phyloP scores from a whole-genome alignment of 495 filamentous ascomycete genomes.

The Penicillium mononematosum region DNA sequence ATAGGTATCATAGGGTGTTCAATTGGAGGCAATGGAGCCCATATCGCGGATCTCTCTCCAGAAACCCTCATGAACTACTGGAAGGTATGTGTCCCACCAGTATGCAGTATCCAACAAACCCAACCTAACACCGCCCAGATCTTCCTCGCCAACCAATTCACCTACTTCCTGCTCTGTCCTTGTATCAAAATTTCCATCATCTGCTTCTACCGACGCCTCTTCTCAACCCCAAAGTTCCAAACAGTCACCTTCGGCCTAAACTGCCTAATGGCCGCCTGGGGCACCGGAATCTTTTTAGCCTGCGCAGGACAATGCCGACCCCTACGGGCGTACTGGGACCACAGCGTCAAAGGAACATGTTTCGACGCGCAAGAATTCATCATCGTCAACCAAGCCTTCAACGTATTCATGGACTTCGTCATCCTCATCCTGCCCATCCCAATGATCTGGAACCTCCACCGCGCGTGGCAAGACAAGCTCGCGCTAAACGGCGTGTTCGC shows the following conservation, averaged over 20 bases:
- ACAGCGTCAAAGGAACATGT: constrained; percentile 35
- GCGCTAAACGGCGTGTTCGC: constrained; percentile 49
- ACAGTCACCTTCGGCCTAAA: constrained; percentile 30
- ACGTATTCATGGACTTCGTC: constrained; percentile 45
- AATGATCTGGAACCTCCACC: constrained; percentile 48
- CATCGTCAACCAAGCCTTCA: constrained; percentile 46
- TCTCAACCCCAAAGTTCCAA: constrained; percentile 42
- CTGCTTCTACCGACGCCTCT: constrained; percentile 49
- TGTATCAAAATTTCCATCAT: constrained; percentile 47
- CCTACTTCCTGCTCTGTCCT: constrained; percentile 44
- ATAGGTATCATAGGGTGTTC: constrained; percentile 31
- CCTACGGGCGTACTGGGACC: constrained; percentile 42
- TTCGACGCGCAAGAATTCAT: constrained; percentile 38
- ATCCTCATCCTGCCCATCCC: constrained; percentile 43
- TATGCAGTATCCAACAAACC: not conserved
- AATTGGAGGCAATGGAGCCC: constrained; percentile 39
- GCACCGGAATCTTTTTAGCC: constrained; percentile 36
- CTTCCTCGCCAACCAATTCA: constrained; percentile 47
- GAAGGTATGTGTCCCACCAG: constrained; percentile 18
- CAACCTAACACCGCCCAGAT: constrained; percentile 29
- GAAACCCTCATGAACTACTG: too few species aligned
- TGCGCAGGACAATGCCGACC: constrained; percentile 46
- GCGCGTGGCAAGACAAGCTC: constrained; percentile 45
- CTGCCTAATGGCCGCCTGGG: constrained; percentile 38
- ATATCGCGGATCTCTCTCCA: constrained; percentile 20